Evolutionary conservation across 805 yeast genomes (phyloP).

Genomic region (Candida ipomoeae): DNA sequence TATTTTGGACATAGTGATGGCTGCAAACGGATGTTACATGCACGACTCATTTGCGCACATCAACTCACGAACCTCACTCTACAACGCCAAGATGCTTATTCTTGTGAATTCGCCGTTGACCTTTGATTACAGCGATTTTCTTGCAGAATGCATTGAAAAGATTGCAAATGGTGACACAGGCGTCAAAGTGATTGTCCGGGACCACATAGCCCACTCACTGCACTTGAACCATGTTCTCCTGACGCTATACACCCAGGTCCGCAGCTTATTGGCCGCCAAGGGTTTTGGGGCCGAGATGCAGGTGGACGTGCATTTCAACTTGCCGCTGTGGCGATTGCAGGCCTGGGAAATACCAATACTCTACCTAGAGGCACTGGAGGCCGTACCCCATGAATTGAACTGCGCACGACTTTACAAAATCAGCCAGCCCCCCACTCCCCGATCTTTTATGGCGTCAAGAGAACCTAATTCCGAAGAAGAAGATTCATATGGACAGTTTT

Average conservation of each 20-base stretch:
- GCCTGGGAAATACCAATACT: background rate
- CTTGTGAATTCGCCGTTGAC: constrained; percentile 1
- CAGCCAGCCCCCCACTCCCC: background rate
- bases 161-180: background rate
- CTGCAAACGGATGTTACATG: constrained; percentile 3
- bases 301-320: background rate
- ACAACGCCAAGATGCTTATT: background rate
- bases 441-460: too few species aligned
- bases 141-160: constrained; percentile 5
- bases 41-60: background rate
- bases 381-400: background rate
- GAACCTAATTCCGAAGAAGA: background rate
- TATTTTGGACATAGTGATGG: background rate
- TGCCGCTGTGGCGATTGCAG: background rate
- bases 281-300: background rate
- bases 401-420: background rate
- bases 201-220: constrained; percentile 18
- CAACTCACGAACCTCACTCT: background rate
- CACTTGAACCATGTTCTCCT: constrained; percentile 28
- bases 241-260: constrained; percentile 24
- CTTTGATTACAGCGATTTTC: constrained; percentile 10
- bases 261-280: background rate
- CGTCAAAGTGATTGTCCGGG: constrained; percentile 25
- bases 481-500: background rate
- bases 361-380: constrained; percentile 1